Base-by-base conservation (phyloP, 768 basidiomycete genomes). In the Sarcodon aspratus region DNA sequence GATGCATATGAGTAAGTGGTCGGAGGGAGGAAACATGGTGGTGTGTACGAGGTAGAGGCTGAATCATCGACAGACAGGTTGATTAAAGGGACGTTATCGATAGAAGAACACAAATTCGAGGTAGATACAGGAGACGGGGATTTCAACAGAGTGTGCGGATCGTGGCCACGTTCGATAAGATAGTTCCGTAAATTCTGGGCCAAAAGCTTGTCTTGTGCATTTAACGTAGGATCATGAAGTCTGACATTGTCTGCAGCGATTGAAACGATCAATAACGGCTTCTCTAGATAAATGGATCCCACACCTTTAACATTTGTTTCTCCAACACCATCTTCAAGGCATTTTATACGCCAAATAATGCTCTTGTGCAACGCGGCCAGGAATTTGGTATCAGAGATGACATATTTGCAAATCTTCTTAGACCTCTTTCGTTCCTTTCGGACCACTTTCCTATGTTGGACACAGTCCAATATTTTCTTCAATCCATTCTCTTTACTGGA, bases 311-410 rank as follows among this genome's bases (percentile, higher is more conserved):
- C 50, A 50, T 32, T 40, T 36, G 47, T 31, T 35, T 9, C 18
- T 27, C 21, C 21, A 27, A 27, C 21, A 27, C 21, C 21, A 5
- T 27, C 21, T 27, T 27, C 21, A 27, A 27, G 21, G 17, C 31
- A 46, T 33, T 58, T 58, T 3, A 64, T 54, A 32, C 53, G 56
- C 8, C 55, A 51, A 13, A 57, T 36, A 46, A 70, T 60, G 47
- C 66, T 70, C 40, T 63, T 57, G 49, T 68, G 67, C 18, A 70
- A 49, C 11, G 63, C 57, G 1, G 63, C 65, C 38, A 68, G 53
- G 61, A 69, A 69, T 49, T 61, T 61, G 8, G 67, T 52, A 45
- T 71, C 69, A 13, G 59, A 57, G 1, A 60, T 55, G 3, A 63
- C 66, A 33, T 47, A 48, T 45, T 49, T 48, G 35, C 35, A 32